These are phyloP conservation scores for Calocybe gangraenosa DNA, from an alignment of 768 basidiomycete species.

Conservation along the genomic window DNA sequence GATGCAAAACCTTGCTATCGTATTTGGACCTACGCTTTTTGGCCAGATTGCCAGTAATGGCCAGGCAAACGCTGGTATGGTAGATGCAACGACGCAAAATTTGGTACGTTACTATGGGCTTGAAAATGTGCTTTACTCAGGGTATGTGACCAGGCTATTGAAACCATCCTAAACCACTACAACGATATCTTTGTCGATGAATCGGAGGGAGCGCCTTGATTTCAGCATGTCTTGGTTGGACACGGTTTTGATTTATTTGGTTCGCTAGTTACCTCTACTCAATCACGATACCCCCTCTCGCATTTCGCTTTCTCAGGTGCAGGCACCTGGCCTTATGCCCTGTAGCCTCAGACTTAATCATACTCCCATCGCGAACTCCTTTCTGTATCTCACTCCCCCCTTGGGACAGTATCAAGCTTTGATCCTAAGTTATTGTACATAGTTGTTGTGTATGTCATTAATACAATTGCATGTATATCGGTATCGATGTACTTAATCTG, in stretches of 20 bases:
- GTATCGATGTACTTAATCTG: background rate
- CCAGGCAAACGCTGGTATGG: slow-evolving; percentile 52
- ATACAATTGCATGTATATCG: background rate
- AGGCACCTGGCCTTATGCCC: background rate
- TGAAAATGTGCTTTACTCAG: background rate
- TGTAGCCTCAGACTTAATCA: background rate
- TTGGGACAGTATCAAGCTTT: background rate
- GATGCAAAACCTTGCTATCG: slow-evolving; percentile 88
- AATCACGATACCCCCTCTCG: slow-evolving; percentile 4
- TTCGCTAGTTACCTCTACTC: background rate
- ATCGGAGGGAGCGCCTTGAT: slow-evolving; percentile 35
- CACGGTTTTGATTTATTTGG: slow-evolving; percentile 1
- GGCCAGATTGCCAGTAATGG: slow-evolving; percentile 60
- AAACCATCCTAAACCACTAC: slow-evolving; percentile 93
- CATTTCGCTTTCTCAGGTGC: background rate
- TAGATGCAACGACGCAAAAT: slow-evolving; percentile 70
- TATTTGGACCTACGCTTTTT: slow-evolving; percentile 97
- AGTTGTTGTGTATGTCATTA: background rate
- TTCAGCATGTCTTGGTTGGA: background rate
- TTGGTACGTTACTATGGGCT: slow-evolving; percentile 37
- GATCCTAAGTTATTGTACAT: background rate
- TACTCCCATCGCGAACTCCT: no score
- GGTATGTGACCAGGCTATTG: slow-evolving; percentile 65
- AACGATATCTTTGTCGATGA: slow-evolving; percentile 97
- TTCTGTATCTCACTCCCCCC: background rate